phyloP scores from a whole-genome alignment of 805 yeast species.

The Kodamaea neixiangensis region DNA sequence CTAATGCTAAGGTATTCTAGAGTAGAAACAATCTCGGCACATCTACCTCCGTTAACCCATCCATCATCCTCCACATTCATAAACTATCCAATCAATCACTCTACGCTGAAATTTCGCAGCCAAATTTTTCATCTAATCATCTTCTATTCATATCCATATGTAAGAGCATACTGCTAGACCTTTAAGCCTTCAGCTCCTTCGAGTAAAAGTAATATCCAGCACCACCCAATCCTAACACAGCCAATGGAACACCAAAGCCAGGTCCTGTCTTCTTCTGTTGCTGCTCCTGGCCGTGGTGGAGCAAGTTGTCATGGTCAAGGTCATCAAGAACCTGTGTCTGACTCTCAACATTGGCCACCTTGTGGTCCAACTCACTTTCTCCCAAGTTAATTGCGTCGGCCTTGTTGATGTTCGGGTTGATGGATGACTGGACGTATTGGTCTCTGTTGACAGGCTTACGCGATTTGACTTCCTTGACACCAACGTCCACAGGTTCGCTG shows the following conservation, averaged over 20 bases:
- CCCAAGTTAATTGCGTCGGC: conserved; percentile 38
- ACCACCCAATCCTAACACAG: conserved; percentile 31
- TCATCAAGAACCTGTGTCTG: conserved; percentile 38
- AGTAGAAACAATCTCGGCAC: too few relatives aligned
- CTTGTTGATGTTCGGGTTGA: conserved; percentile 43
- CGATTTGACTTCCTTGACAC: conserved; percentile 4
- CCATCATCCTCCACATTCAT: too few relatives aligned
- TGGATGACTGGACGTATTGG: conserved; percentile 41
- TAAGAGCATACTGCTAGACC: background rate
- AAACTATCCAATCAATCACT: too few relatives aligned
- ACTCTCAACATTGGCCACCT: conserved; percentile 28
- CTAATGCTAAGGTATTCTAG: too few relatives aligned
- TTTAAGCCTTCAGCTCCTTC: conserved; percentile 5
- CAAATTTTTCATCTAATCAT: background rate
- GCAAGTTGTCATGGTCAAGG: conserved; percentile 35
- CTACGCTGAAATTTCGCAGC: background rate
- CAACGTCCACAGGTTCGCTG: conserved; percentile 35
- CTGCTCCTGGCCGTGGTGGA: conserved; percentile 11
- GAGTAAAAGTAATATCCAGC: conserved; percentile 28
- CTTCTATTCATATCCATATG: background rate
- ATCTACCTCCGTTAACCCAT: too few relatives aligned
- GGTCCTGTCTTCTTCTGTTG: conserved; percentile 5
- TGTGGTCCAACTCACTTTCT: conserved; percentile 38
- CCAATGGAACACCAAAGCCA: conserved; percentile 21
- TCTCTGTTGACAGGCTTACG: conserved; percentile 39